Conservation (phyloP, 306 rosid genomes). For the Mimosa bimucronata region DNA sequence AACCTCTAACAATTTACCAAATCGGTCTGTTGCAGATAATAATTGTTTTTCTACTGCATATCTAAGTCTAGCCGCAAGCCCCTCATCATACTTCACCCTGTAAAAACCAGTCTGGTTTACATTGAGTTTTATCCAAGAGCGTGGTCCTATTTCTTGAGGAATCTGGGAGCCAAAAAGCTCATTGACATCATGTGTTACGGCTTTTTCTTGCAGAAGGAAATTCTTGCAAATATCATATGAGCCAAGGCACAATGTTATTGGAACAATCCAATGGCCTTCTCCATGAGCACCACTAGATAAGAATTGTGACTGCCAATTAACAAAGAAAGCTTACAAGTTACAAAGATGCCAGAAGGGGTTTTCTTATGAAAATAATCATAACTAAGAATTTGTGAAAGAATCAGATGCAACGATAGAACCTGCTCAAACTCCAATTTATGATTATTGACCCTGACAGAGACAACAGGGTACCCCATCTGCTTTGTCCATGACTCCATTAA, state of each 20-base stretch:
- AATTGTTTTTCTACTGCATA: conserved; percentile 69
- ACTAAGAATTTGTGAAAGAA: conserved; percentile 26
- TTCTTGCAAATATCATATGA: conserved; percentile 68
- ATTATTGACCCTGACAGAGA: conserved; percentile 64
- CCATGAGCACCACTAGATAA: conserved; percentile 79
- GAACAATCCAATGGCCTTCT: conserved; percentile 88
- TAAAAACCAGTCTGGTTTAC: conserved; percentile 96
- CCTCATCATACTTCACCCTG: conserved; percentile 88
- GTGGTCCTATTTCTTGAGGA: conserved; percentile 35
- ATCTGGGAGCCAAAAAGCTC: conserved; percentile 45
- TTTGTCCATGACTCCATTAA: conserved; percentile 94
- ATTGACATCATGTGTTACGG: conserved; percentile 58
- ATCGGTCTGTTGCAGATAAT: conserved; percentile 84
- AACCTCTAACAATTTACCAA: conserved; percentile 55
- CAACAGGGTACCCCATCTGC: conserved; percentile 91
- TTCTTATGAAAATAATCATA: conserved; percentile 23
- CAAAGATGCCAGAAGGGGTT: conserved; percentile 22
- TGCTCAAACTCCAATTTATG: conserved; percentile 81
- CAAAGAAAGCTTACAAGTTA: conserved; percentile 29
- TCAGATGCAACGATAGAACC: conserved; percentile 50
- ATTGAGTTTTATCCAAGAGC: conserved; percentile 81
- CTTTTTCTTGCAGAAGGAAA: conserved; percentile 68
- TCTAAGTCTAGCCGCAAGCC: conserved; percentile 74
- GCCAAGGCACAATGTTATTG: conserved; percentile 74
- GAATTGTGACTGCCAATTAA: conserved; percentile 74